Conservation (phyloP, 2,329 filamentous ascomycete genomes). For the Plectosphaerella plurivora region DNA sequence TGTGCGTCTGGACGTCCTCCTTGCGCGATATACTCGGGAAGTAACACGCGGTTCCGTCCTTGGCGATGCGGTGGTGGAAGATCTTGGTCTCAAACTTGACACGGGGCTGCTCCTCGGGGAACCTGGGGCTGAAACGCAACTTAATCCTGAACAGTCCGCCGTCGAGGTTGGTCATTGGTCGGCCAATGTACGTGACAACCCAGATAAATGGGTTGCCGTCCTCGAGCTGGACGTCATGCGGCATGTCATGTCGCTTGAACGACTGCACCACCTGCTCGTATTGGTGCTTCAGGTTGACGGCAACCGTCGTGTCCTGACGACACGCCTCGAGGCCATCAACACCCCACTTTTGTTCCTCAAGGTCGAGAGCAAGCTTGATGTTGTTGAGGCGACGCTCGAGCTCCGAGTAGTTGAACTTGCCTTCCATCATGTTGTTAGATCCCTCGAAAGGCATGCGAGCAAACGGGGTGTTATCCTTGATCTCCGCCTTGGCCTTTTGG, state of each 20-base stretch:
- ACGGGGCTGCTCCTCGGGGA: constrained; percentile 84
- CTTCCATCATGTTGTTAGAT: constrained; percentile 74
- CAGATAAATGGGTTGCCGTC: constrained; percentile 86
- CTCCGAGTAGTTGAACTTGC: constrained; percentile 74
- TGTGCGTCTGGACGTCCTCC: constrained; percentile 78
- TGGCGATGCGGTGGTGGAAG: constrained; percentile 83
- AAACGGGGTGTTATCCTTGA: constrained; percentile 62
- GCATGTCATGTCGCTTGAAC: constrained; percentile 66
- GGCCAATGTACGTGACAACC: constrained; percentile 83
- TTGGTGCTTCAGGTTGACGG: constrained; percentile 78
- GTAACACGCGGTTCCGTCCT: constrained; percentile 80
- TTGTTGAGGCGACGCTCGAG: constrained; percentile 64
- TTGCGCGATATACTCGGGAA: constrained; percentile 53
- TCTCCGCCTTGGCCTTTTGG: constrained; percentile 58
- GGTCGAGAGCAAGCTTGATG: constrained; percentile 67
- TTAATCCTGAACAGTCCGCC: constrained; percentile 83
- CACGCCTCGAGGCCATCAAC: constrained; percentile 60
- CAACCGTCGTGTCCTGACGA: constrained; percentile 66
- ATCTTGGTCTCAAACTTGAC: constrained; percentile 75
- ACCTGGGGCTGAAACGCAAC: constrained; percentile 75
- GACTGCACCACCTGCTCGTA: constrained; percentile 76
- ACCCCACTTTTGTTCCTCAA: constrained; percentile 70
- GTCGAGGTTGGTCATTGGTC: constrained; percentile 89
- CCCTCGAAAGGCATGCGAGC: constrained; percentile 85
- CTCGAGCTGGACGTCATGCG: constrained; percentile 71